Conservation (phyloP, 2,329 filamentous ascomycete genomes). For the Neurospora sp. region DNA sequence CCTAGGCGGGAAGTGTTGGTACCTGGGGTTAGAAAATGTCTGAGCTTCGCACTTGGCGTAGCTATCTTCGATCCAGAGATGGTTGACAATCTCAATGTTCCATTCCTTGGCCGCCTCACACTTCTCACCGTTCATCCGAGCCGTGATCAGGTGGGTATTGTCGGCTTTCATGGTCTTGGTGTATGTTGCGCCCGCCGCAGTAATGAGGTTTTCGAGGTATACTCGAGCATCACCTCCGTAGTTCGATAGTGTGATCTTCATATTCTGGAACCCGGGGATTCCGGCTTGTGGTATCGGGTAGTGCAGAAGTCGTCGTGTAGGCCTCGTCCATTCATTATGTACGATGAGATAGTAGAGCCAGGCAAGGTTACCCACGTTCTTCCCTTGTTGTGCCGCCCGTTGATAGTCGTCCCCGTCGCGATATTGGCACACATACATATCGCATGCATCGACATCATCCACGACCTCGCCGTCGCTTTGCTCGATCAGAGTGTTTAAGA, state of each 20-base stretch:
- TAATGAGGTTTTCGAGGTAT: constrained; percentile 87
- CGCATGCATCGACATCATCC: constrained; percentile 54
- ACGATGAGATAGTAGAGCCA: constrained; percentile 94
- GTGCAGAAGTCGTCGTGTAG: constrained; percentile 72
- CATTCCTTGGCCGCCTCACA: constrained; percentile 87
- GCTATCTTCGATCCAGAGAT: constrained; percentile 95
- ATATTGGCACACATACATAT: constrained; percentile 81
- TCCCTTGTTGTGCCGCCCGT: constrained; percentile 62
- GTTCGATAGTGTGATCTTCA: constrained; percentile 85
- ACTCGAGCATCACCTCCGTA: constrained; percentile 90
- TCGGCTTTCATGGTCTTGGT: constrained; percentile 93
- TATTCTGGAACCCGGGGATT: constrained; percentile 66
- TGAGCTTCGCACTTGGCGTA: constrained; percentile 81
- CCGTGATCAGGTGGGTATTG: constrained; percentile 92
- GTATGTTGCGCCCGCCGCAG: constrained; percentile 73
- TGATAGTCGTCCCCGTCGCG: constrained; percentile 73
- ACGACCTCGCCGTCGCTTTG: constrained; percentile 63
- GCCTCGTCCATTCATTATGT: constrained; percentile 79
- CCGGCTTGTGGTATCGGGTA: constrained; percentile 74
- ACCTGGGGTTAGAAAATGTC: constrained; percentile 61
- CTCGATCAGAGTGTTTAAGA: constrained; percentile 60
- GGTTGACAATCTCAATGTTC: constrained; percentile 83
- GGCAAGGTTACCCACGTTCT: constrained; percentile 81
- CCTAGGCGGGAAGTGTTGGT: constrained; percentile 74
- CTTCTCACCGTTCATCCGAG: constrained; percentile 83